phyloP scores from a whole-genome alignment of 192 early-diverging fungal genomes.

The Phycomyces nitens region DNA sequence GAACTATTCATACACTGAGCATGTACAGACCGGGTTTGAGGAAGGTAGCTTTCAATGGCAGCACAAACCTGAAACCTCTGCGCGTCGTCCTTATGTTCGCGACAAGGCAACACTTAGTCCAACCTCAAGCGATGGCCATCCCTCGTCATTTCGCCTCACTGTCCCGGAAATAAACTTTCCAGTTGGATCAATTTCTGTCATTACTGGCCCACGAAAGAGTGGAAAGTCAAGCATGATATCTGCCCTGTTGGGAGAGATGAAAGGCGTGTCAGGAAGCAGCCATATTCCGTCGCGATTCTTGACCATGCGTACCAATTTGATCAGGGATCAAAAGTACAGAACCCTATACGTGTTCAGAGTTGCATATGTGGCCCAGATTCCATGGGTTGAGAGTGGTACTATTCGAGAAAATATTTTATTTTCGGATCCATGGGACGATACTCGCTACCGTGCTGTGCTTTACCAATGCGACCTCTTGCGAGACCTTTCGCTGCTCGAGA shows the following conservation, averaged over 20 bases:
- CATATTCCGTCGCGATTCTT: background rate
- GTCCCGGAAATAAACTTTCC: slow-evolving; percentile 50
- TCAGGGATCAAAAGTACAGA: slow-evolving; percentile 6
- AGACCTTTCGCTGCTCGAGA: slow-evolving; percentile 61
- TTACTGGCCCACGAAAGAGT: slow-evolving; percentile 62
- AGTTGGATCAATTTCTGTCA: slow-evolving; percentile 44
- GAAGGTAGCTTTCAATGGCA: slow-evolving; percentile 18
- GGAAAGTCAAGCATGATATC: slow-evolving; percentile 56
- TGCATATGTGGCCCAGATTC: slow-evolving; percentile 46
- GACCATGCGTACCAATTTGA: background rate
- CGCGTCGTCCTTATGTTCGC: background rate
- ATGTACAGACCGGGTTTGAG: slow-evolving; percentile 12
- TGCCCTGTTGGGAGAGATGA: slow-evolving; percentile 55
- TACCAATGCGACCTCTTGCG: slow-evolving; percentile 65
- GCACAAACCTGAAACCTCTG: background rate
- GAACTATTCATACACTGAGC: background rate
- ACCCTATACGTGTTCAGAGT: slow-evolving; percentile 26
- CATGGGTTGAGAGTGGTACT: slow-evolving; percentile 61
- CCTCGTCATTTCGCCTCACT: slow-evolving; percentile 2
- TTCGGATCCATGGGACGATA: slow-evolving; percentile 43
- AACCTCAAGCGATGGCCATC: background rate
- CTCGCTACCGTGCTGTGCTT: slow-evolving; percentile 65
- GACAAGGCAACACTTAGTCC: background rate
- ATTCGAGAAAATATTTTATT: slow-evolving; percentile 74
- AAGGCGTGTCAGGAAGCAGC: slow-evolving; percentile 18